These are phyloP conservation scores for Cordyceps tenuipes DNA, from an alignment of 2,329 filamentous ascomycete species.

Conservation along the genomic window DNA sequence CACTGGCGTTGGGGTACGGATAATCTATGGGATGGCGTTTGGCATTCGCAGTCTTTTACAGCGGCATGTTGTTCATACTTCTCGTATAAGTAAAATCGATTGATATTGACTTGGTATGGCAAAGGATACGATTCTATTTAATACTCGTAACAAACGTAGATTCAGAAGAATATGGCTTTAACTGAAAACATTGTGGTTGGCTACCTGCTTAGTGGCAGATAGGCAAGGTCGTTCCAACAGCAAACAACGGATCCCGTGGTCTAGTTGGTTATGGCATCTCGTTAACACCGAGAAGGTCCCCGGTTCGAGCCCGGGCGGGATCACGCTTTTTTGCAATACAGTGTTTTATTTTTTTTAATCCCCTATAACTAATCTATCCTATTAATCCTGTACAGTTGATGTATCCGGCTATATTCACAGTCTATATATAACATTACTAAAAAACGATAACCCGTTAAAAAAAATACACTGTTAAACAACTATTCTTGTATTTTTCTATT, in stretches of 20 bases:
- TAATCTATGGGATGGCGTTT: neutral
- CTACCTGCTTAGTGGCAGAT: too few relatives aligned
- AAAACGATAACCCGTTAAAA: too few relatives aligned
- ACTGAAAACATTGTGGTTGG: too few relatives aligned
- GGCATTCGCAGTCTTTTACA: neutral
- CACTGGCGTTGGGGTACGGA: neutral
- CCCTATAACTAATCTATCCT: too few relatives aligned
- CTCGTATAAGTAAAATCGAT: neutral
- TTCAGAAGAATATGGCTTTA: too few relatives aligned
- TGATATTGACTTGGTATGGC: neutral
- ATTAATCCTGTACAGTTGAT: too few relatives aligned
- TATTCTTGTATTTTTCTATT: too few relatives aligned
- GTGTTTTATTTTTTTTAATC: neutral
- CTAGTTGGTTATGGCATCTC: slow-evolving; percentile 34
- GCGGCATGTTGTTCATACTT: neutral
- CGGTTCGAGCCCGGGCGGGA: slow-evolving; percentile 30
- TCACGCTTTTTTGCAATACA: slow-evolving; percentile 19
- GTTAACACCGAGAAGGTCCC: slow-evolving; percentile 33
- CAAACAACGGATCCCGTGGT: slow-evolving; percentile 25
- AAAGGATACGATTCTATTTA: too few relatives aligned
- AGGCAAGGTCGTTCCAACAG: neutral
- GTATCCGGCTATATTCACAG: too few relatives aligned
- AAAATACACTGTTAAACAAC: too few relatives aligned
- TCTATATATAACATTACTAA: too few relatives aligned
- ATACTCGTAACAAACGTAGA: too few relatives aligned